A percentile compares a stretch with the other conserved stretches of the same genome.
phyloP scores from a whole-genome alignment of 1,284 basidiomycete genomes.

The Heterobasidion annosum region DNA sequence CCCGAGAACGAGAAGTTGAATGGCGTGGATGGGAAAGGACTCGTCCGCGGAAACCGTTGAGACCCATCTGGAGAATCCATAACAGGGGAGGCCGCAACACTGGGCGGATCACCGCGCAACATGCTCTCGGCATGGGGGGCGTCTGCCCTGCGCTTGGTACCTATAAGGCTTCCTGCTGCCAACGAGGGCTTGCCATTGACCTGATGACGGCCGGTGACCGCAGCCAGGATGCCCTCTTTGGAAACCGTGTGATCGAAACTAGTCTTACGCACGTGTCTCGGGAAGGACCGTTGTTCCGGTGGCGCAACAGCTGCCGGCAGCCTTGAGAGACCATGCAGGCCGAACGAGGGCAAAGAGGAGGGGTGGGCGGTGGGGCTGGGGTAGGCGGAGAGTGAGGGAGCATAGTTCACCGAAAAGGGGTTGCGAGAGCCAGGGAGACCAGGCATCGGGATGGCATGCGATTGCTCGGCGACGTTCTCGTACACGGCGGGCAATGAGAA shows the following conservation, averaged over 20 bases:
- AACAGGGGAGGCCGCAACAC: constrained; percentile 29
- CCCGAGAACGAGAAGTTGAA: constrained; percentile 72
- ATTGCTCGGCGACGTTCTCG: constrained; percentile 32
- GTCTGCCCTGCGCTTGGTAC: constrained; percentile 69
- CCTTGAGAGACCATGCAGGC: constrained; percentile 46
- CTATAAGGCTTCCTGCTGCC: constrained; percentile 30
- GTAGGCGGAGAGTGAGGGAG: constrained; percentile 7
- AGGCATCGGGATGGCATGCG: background rate
- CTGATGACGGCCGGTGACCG: constrained; percentile 62
- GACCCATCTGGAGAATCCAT: constrained; percentile 16
- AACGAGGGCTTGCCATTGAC: constrained; percentile 59
- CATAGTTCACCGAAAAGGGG: constrained; percentile 5
- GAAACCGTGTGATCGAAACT: constrained; percentile 87
- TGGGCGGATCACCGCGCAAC: constrained; percentile 67
- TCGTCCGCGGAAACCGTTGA: constrained; percentile 16
- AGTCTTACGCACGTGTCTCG: constrained; percentile 81
- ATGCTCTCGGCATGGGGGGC: constrained; percentile 67
- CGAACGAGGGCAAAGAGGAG: constrained; percentile 57
- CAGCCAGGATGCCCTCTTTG: constrained; percentile 50
- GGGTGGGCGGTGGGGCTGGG: constrained; percentile 37
- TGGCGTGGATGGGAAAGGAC: constrained; percentile 60
- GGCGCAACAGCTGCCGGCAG: constrained; percentile 27
- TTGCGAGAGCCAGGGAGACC: constrained; percentile 6
- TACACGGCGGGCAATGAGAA: constrained; percentile 37
- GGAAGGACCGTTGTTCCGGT: constrained; percentile 49